phyloP scores from a whole-genome alignment of 2,329 filamentous ascomycete genomes.

The Boeremia exigua region DNA sequence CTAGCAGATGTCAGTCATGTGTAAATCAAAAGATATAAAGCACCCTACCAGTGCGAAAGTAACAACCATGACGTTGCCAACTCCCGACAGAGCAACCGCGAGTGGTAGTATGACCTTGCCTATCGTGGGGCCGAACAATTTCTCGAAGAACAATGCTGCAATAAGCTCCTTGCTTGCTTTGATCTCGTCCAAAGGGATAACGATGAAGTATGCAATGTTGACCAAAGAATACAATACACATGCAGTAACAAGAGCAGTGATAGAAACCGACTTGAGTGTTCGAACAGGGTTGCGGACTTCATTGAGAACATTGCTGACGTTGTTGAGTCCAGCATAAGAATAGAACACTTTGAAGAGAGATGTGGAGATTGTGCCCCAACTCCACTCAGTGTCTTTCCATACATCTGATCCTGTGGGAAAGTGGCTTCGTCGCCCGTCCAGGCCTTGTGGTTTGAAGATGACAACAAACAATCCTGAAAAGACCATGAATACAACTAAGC shows the following conservation, averaged over 20 bases:
- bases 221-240: slow-evolving; percentile 70
- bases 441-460: slow-evolving; percentile 29
- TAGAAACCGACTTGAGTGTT: slow-evolving; percentile 68
- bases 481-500: slow-evolving; percentile 47
- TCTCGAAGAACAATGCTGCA: slow-evolving; percentile 70
- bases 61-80: slow-evolving; percentile 76
- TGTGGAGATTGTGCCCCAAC: slow-evolving; percentile 70
- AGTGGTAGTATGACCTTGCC: slow-evolving; percentile 66
- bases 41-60: slow-evolving; percentile 68
- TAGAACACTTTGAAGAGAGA: slow-evolving; percentile 72
- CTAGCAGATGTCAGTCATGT: slow-evolving; percentile 46
- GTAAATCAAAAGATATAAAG: not conserved
- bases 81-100: slow-evolving; percentile 70
- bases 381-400: slow-evolving; percentile 72
- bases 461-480: slow-evolving; percentile 47
- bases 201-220: slow-evolving; percentile 68
- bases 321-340: slow-evolving; percentile 70
- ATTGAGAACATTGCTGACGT: slow-evolving; percentile 73
- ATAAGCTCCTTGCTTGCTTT: slow-evolving; percentile 70
- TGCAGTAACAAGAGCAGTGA: slow-evolving; percentile 66
- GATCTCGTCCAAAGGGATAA: slow-evolving; percentile 71
- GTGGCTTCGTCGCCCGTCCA: slow-evolving; percentile 26
- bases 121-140: slow-evolving; percentile 64
- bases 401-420: slow-evolving; percentile 58
- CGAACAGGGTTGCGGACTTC: slow-evolving; percentile 72